A percentile compares a stretch with the other conserved stretches of the same genome.
phyloP scores from a whole-genome alignment of 176 grass and related monocot species.

The Triticum aestivum region DNA sequence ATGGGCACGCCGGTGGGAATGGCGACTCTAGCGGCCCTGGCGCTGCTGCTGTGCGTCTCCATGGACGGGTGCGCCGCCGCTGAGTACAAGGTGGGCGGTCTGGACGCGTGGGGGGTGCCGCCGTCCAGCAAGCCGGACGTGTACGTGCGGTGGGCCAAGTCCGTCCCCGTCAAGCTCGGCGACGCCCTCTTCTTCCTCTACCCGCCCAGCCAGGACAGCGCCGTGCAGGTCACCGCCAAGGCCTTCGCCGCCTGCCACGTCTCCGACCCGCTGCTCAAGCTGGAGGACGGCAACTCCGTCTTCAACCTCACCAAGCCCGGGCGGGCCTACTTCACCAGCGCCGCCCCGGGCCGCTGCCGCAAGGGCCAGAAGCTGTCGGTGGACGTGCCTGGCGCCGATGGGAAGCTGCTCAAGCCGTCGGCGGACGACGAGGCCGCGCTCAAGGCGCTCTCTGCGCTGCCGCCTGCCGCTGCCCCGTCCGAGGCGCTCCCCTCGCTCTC shows the following conservation, averaged over 20 bases:
- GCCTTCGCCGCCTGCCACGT: slow-evolving; percentile 63
- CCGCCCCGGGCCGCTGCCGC: slow-evolving; percentile 48
- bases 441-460: not conserved
- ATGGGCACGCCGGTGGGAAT: too few species aligned
- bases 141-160: slow-evolving; percentile 54
- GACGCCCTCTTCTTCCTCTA: slow-evolving; percentile 86
- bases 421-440: slow-evolving; percentile 28
- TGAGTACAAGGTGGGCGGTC: slow-evolving; percentile 77
- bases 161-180: slow-evolving; percentile 56
- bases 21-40: too few species aligned
- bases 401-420: slow-evolving; percentile 48
- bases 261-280: slow-evolving; percentile 40
- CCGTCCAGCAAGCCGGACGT: slow-evolving; percentile 57
- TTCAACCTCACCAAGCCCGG: slow-evolving; percentile 82
- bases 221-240: slow-evolving; percentile 53
- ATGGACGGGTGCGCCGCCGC: too few species aligned
- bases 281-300: slow-evolving; percentile 78
- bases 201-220: slow-evolving; percentile 59
- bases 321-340: slow-evolving; percentile 63
- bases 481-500: slow-evolving; percentile 10
- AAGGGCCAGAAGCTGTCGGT: slow-evolving; percentile 78
- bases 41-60: too few species aligned
- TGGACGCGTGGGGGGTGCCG: slow-evolving; percentile 70
- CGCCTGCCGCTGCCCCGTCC: slow-evolving; percentile 13
- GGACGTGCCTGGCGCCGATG: slow-evolving; percentile 65